These are phyloP conservation scores for Physaria fendleri DNA, from an alignment of 345 rosid species.

Conservation along the genomic window DNA sequence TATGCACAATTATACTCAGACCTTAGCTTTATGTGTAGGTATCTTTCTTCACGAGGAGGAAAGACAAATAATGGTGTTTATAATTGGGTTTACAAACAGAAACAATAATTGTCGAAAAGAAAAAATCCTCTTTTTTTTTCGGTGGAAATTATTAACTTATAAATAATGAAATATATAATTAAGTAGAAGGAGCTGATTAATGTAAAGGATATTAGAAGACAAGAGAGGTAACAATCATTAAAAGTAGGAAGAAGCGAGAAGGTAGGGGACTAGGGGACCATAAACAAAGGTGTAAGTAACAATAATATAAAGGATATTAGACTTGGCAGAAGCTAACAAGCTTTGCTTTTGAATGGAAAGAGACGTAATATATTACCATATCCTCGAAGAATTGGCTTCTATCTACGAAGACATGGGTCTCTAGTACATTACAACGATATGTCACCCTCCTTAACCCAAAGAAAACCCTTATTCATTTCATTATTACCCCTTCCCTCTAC, in stretches of 20 bases:
- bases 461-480: background rate
- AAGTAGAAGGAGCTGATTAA: background rate
- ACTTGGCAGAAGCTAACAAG: constrained; percentile 9
- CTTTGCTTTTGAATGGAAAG: constrained; percentile 20
- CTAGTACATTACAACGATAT: background rate
- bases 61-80: background rate
- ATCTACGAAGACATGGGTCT: background rate
- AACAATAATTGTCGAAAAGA: background rate
- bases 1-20: background rate
- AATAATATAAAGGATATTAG: background rate
- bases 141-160: background rate
- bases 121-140: background rate
- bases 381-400: background rate
- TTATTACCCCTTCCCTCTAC: background rate
- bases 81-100: background rate
- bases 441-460: constrained; percentile 5
- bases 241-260: background rate
- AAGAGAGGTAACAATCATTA: constrained; percentile 5
- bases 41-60: background rate
- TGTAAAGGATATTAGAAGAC: background rate
- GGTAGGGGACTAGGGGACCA: constrained; percentile 11
- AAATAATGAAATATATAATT: background rate
- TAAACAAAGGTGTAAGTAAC: background rate
- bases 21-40: background rate
- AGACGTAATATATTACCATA: background rate